Evolutionary conservation across 805 yeast species (phyloP), one percentile per base, ranked within the genome.

Genomic region (Yamadazyma paraphyllophila): DNA sequence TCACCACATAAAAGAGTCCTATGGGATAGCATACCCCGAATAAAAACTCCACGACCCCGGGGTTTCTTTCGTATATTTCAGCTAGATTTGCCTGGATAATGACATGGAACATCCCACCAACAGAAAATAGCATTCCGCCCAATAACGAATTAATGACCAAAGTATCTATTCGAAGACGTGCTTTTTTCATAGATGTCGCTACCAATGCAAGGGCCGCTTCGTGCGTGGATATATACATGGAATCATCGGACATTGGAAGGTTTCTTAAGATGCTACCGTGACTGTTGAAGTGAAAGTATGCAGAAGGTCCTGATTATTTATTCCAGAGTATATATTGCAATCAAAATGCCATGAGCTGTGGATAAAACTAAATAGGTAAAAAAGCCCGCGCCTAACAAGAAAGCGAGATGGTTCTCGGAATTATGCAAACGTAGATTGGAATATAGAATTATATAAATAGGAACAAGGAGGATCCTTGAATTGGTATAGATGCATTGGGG

Each of bases 121-220:
- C 66, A 33, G 83, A 65, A 61, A 87, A 86, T 3, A 87, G 60
- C 1, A 84, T 52, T 0, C 89, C 94, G 3, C 90, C 95, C 49
- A 84, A 66, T 4, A 85, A 60, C 0, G 90, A 80, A 58, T 85
- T 85, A 15, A 85, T 56, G 0, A 80, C 52, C n/a, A 87, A 59
- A 1, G 82, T 73, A 47, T 82, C 83, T 4, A 81, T 53, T 51
- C 80, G 74, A 25, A 85, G 72, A 61, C 95, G 73, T 3, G 91
- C 77, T 57, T 87, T 87, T 62, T 87, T 87, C 94, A 86, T 86
- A 2, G 89, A 74, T 0, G 94, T 87, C 7, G 95, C 95, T 14
- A 86, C 92, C 34, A 85, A 84, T 0, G 95, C 94, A 41, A 87
- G 63, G 0, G 94, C 94, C 2, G 92, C 82, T 56, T 87, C 95